Conservation (phyloP, 768 basidiomycete species). For the Trametes villosa region DNA sequence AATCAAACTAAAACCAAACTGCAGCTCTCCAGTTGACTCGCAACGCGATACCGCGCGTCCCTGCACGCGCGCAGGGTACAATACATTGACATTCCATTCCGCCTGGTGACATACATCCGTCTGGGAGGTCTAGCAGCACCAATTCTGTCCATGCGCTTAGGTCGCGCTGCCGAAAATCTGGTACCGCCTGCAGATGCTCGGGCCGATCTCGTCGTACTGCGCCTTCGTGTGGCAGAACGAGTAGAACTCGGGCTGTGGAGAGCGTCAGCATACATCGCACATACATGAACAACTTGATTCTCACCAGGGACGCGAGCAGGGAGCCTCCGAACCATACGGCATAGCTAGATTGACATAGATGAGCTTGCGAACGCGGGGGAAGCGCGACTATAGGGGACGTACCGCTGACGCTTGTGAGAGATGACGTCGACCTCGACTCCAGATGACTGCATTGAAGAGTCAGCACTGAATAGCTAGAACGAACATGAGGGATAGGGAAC, state of each 20-base stretch:
- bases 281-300: constrained; percentile 31
- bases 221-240: constrained; percentile 92
- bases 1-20: no score
- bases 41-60: neutral
- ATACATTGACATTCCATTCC: constrained; percentile 23
- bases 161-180: constrained; percentile 92
- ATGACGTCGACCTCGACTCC: constrained; percentile 99
- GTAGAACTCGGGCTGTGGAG: constrained; percentile 89
- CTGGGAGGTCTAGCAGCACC: neutral
- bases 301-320: constrained; percentile 87
- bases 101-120: constrained; percentile 15
- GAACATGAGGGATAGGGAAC: constrained; percentile 27
- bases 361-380: constrained; percentile 2
- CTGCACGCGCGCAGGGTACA: constrained; percentile 11
- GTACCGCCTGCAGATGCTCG: constrained; percentile 90
- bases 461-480: no score
- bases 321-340: constrained; percentile 99
- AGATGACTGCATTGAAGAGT: constrained; percentile 65
- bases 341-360: constrained; percentile 49
- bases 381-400: constrained; percentile 20
- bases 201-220: constrained; percentile 92
- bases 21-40: no score
- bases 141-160: constrained; percentile 41
- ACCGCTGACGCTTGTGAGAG: constrained; percentile 96
- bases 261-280: neutral